phyloP scores from a whole-genome alignment of 768 basidiomycete genomes.

The Trametes sanguinea region DNA sequence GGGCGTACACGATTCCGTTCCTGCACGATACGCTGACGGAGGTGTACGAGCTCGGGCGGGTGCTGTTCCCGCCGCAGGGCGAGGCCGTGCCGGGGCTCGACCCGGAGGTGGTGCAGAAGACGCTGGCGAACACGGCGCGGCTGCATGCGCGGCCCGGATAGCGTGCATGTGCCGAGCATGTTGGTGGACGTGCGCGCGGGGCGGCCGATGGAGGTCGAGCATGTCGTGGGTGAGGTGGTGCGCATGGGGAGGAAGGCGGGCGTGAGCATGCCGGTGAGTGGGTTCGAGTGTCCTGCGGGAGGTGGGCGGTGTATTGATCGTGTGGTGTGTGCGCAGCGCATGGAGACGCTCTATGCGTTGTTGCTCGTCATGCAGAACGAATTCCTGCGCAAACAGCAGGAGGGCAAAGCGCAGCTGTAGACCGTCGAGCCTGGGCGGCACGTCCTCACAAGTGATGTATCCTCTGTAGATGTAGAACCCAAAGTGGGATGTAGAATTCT shows the following conservation, averaged over 20 bases:
- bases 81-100: conserved; percentile 44
- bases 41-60: conserved; percentile 44
- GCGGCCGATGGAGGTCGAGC: conserved; percentile 67
- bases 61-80: conserved; percentile 47
- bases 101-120: conserved; percentile 41
- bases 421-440: too few relatives aligned
- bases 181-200: conserved; percentile 56
- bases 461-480: not conserved
- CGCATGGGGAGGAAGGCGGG: conserved; percentile 47
- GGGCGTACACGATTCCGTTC: conserved; percentile 47
- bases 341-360: conserved; percentile 61
- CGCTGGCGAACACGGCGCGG: conserved; percentile 41
- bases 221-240: conserved; percentile 63
- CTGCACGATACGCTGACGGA: conserved; percentile 50
- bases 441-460: not conserved
- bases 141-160: conserved; percentile 46
- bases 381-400: conserved; percentile 39
- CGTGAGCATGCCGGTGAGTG: conserved; percentile 53
- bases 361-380: conserved; percentile 65
- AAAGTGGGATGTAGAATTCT: not conserved
- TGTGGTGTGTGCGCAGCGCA: conserved; percentile 49
- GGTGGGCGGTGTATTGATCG: not conserved
- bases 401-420: not conserved
- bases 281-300: too few relatives aligned
- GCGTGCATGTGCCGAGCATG: conserved; percentile 60